Evolutionary conservation across 306 rosid species (phyloP), one percentile per base, ranked within the genome.

Genomic region (Dalbergia cultrata): DNA sequence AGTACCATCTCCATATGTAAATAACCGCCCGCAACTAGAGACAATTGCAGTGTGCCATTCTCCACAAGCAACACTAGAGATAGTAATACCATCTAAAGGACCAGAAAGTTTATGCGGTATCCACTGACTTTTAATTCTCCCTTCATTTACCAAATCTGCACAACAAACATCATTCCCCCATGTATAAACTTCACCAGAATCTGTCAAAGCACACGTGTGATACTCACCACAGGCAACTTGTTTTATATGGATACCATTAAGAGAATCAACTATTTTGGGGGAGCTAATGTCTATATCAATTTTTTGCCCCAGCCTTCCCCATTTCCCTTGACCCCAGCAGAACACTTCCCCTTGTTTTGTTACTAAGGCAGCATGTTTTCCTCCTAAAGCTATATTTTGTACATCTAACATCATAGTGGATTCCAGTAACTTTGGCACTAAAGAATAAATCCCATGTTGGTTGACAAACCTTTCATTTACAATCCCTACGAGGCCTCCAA

Each of bases 21-120:
- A 92, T 58, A 94, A 75, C 80, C 77, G 65, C 53, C 97, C 95
- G 5, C 94, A 89, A 19, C 86, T 77, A 22, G 98, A 89, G 19
- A 92, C 89, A 63, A 92, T 75, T 0, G 98, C 95, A 0, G 90
- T 86, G 80, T 94, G 98, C 98, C 97, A 94, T 82, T 92, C 98
- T 11, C 98, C 98, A 88, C 98, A 94, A 80, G 95, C 74, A 65
- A 94, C 77, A 62, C 67, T 79, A 11, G 89, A 81, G 70, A 94
- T 78, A 44, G 19, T 64, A 56, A 94, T 50, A 18, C 92, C 89
- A 47, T 89, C 92, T 63, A 94, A 71, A 41, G 91, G 86, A 54
- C 91, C 90, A 5, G 78, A 80, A 84, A 92, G 89, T 75, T 86
- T 90, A 67, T 71, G 81, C 0, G 91, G 95, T 81, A 94, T 81